Evolutionary conservation across 768 basidiomycete species (phyloP), one percentile per base, ranked within the genome.

Genomic region (Saitozyma podzolica): DNA sequence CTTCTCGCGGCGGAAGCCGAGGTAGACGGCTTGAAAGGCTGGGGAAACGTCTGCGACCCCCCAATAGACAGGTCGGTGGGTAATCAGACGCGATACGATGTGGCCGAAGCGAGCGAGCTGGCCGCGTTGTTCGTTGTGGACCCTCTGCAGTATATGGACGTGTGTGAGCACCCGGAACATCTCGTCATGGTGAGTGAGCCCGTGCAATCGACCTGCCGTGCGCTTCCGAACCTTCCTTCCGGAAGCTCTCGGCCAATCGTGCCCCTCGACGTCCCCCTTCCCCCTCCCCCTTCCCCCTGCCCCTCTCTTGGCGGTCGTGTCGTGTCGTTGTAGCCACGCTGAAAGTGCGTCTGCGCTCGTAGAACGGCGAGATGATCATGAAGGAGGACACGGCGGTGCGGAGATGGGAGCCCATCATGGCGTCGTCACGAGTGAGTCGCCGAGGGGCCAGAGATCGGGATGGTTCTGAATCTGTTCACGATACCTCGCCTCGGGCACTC

Each of bases 331-430:
- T 29, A 29, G 29, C 29, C 29, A 29, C 29, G 29, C 29, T 29
- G 29, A 29, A 2, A 29, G 29, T 29, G 29, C 29, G 29, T 29
- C 5, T 29, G 29, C 29, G 29, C 29, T 5, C 29, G 20, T 17
- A 64, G 62, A 64, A 64, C 45, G 62, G 62, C 43, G 62, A 64
- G 52, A 54, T 64, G 57, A 57, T 64, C 45, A 64, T 64, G 62
- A 49, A 58, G 41, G 62, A 58, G 9, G 43, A 64, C 16, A 41
- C 52, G 17, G 49, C 56, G 17, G 54, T 64, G 62, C 41, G 62
- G 6, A 41, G 48, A 1, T 57, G 51, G 7, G 50, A 42, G n/a
- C 62, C 62, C 6, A 54, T 58, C 9, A 29, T 64, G 52, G 56
- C 57, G 16, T 41, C 54, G 10, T 52, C 51, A 7, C 14, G 58